Conservation (phyloP, 352 stramenopile genomes). For the Pythium dissimile region DNA sequence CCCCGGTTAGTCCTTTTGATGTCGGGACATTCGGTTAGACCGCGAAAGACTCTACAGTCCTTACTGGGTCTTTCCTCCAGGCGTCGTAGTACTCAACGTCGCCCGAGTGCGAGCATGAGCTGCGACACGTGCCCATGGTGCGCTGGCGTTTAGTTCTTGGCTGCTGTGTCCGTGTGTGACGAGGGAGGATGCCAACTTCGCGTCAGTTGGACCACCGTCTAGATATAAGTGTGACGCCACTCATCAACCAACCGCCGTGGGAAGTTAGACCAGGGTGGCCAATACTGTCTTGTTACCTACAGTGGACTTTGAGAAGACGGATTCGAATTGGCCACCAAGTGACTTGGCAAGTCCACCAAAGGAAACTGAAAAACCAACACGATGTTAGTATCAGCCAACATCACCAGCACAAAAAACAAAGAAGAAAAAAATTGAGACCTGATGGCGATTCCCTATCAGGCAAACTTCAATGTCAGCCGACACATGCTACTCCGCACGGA, state of each 20-base stretch:
- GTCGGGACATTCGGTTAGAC: too few species aligned
- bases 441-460: background rate
- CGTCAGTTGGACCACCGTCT: slow-evolving; percentile 7
- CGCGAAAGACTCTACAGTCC: background rate
- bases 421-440: slow-evolving; percentile 2
- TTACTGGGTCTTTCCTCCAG: slow-evolving; percentile 27
- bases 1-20: slow-evolving; percentile 9
- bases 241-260: background rate
- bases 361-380: background rate
- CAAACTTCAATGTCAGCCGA: slow-evolving; percentile 25
- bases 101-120: slow-evolving; percentile 39
- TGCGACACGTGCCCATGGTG: slow-evolving; percentile 57
- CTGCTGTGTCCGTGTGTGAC: background rate
- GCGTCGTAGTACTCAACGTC: slow-evolving; percentile 71
- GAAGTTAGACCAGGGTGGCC: background rate
- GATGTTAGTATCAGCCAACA: too few species aligned
- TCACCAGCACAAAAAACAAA: slow-evolving; percentile 3
- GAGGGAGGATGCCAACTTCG: too few species aligned
- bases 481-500: background rate
- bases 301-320: too few species aligned
- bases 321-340: too few species aligned
- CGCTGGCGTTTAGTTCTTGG: too few species aligned
- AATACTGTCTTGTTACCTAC: too few species aligned
- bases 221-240: slow-evolving; percentile 14
- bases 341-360: too few species aligned